A percentile compares a stretch with the other conserved stretches of the same genome.
Conservation (phyloP, 495 filamentous ascomycete genomes). For the Xylaria acuta region DNA sequence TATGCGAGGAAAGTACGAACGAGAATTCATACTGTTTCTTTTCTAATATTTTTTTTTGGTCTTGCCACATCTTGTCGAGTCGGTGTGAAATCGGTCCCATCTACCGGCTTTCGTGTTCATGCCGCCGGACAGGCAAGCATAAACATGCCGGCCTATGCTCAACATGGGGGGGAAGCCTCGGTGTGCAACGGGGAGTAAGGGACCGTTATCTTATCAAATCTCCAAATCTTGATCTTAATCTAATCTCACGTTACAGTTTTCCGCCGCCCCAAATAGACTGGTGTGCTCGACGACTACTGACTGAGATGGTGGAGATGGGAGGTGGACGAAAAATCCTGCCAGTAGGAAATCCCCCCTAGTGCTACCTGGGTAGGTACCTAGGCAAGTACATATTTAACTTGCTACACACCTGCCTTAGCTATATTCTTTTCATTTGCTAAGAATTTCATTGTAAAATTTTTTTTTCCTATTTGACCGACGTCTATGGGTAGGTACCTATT, state of each 20-base stretch:
- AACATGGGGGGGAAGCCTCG: neutral
- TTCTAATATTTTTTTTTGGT: no score
- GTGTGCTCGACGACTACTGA: neutral
- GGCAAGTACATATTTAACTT: neutral
- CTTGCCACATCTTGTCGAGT: no score
- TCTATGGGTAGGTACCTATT: no score
- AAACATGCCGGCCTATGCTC: neutral
- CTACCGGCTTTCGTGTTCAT: no score
- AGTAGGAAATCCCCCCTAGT: neutral
- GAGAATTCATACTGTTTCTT: no score
- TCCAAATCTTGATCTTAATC: no score
- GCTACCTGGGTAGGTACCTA: neutral
- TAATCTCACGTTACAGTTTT: neutral
- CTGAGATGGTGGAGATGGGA: neutral
- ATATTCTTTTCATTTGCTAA: neutral
- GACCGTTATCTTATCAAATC: neutral
- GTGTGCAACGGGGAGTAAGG: neutral
- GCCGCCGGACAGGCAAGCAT: neutral
- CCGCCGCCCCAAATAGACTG: neutral
- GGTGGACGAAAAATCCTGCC: no score
- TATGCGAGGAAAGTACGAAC: no score
- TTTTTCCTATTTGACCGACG: no score
- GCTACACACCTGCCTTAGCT: neutral
- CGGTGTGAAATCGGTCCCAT: no score
- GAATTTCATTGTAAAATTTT: neutral